Base-by-base conservation (phyloP, 345 rosid genomes). In the Streptanthus diversifolius region DNA sequence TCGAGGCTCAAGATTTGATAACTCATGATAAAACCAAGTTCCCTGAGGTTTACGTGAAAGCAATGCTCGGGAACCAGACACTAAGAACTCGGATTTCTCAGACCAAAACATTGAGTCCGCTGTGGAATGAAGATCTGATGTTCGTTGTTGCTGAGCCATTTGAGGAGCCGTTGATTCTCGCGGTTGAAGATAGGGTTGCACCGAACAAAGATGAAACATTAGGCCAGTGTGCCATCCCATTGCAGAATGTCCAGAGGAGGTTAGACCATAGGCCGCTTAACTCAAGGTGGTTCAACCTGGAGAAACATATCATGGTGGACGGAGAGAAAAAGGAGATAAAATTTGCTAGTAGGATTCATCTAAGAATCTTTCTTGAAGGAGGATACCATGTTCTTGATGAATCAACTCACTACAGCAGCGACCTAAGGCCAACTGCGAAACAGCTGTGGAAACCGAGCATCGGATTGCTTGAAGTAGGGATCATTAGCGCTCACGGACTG, bases 341-440 rank as follows among this genome's bases (percentile, higher is more conserved):
- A 73, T 95, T 95, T 67, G 84, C 99, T 0, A 91, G 93, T 70
- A 83, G 92, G 85, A 89, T 95, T 77, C 99, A 95, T 74, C 74
- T 85, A 74, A 79, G 99, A 78, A 71, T 87, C 61, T 90, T 88
- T 77, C 81, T 95, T 73, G 99, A 95, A 55, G 99, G 99, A 9
- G 99, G 99, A 1, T 91, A 95, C 79, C 99, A 95, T 82, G 98
- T 95, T 83, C 82, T 95, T 64, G 99, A 95, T 70, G 99, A 95
- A 74, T 95, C 99, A 7, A 95, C 99, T 5, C 97, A 91, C 73
- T 86, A 90, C 72, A 95, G 96, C 73, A 95, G 99, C 25, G 97
- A 95, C 78, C 84, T 91, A 54, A 83, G 98, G 54, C 99, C 98
- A 14, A 91, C 98, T 0, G 99, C 98, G 0, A 95, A 87, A 77